A percentile compares a stretch with the other conserved stretches of the same genome.
Conservation (phyloP, 2,329 filamentous ascomycete genomes). For the Hymenoscyphus scutula region DNA sequence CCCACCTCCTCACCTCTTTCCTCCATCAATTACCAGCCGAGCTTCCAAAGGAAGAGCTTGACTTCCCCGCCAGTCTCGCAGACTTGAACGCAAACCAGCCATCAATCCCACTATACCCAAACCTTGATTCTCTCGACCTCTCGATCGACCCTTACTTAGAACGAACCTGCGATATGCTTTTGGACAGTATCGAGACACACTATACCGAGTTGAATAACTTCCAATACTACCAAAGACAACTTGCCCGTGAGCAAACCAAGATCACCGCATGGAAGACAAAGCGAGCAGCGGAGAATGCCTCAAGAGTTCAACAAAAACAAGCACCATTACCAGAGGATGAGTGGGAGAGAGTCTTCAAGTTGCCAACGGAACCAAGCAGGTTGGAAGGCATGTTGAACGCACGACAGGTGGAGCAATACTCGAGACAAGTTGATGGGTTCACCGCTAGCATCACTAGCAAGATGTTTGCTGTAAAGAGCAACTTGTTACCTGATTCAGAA, state of each 20-base stretch:
- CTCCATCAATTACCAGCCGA: constrained; percentile 83
- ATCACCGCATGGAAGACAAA: constrained; percentile 96
- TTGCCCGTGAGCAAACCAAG: constrained; percentile 92
- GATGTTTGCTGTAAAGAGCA: constrained; percentile 93
- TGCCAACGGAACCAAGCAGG: constrained; percentile 89
- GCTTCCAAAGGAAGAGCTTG: constrained; percentile 63
- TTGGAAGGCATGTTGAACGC: constrained; percentile 93
- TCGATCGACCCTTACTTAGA: constrained; percentile 96
- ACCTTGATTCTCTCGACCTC: constrained; percentile 81
- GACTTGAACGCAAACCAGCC: constrained; percentile 68
- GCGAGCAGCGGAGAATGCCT: constrained; percentile 92
- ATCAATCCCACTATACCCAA: constrained; percentile 72
- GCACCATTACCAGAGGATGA: constrained; percentile 88
- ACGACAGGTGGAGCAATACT: constrained; percentile 96
- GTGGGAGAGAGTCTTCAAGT: constrained; percentile 97
- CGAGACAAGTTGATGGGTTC: constrained; percentile 94
- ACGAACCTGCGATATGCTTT: constrained; percentile 94
- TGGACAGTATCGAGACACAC: constrained; percentile 96
- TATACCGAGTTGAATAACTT: constrained; percentile 99
- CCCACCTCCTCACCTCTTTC: constrained; percentile 91
- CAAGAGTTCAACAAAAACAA: constrained; percentile 83
- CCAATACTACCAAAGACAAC: constrained; percentile 92
- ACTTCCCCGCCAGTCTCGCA: constrained; percentile 74
- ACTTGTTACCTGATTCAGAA: constrained; percentile 51
- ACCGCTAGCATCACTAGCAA: constrained; percentile 88